Conservation (phyloP, 352 stramenopile genomes). For the Phytophthora lateralis region DNA sequence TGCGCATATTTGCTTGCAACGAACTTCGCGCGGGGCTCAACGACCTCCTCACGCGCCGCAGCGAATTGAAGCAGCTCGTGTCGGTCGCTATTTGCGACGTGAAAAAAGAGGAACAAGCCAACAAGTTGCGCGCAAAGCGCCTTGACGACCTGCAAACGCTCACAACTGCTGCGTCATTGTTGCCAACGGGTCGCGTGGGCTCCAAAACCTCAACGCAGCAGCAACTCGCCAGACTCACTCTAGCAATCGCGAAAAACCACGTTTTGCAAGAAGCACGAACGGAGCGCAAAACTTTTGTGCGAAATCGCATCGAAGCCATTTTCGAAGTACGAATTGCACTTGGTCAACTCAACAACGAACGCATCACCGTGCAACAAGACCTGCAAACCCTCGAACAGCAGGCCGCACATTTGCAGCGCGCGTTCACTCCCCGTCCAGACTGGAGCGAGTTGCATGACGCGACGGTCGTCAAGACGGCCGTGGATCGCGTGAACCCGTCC, state of each 20-base stretch:
- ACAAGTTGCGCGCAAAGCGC: constrained; percentile 59
- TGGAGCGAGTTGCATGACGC: constrained; percentile 64
- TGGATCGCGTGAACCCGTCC: constrained; percentile 45
- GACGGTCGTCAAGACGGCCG: constrained; percentile 58
- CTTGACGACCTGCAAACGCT: constrained; percentile 45
- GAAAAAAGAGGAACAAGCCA: constrained; percentile 60
- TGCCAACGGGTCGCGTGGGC: constrained; percentile 14
- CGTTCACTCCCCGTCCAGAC: constrained; percentile 68
- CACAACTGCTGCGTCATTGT: constrained; percentile 13
- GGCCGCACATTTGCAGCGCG: constrained; percentile 50
- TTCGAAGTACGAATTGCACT: constrained; percentile 63
- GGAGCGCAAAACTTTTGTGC: constrained; percentile 36
- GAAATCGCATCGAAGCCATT: constrained; percentile 58
- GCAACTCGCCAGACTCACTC: constrained; percentile 25
- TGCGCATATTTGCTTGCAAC: constrained; percentile 62
- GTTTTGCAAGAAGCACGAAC: constrained; percentile 27
- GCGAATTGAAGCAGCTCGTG: constrained; percentile 70
- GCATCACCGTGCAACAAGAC: constrained; percentile 25
- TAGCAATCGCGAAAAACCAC: constrained; percentile 26
- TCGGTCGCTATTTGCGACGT: constrained; percentile 42
- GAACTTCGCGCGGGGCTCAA: constrained; percentile 58
- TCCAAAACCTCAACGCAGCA: constrained; percentile 29
- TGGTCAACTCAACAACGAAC: constrained; percentile 38
- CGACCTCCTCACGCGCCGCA: constrained; percentile 56
- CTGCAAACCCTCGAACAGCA: constrained; percentile 39